Conservation (phyloP, 345 rosid genomes). For the Xanthoceras sorbifolium region DNA sequence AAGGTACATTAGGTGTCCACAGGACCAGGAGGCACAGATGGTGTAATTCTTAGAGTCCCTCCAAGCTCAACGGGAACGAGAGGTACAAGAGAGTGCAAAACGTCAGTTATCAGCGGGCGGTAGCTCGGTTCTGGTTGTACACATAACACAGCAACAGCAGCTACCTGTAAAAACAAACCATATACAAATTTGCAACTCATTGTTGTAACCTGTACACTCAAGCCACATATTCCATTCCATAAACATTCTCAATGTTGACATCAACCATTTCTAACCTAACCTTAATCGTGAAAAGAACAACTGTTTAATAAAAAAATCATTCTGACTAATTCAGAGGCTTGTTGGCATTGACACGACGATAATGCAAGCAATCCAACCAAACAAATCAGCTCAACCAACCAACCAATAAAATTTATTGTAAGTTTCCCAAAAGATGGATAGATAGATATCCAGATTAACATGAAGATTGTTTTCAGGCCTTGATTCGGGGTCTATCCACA, state of each 20-base stretch:
- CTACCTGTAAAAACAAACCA: conserved; percentile 58
- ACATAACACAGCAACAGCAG: conserved; percentile 91
- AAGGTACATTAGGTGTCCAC: background rate
- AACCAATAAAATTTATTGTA: background rate
- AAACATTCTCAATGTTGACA: background rate
- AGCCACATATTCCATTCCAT: background rate
- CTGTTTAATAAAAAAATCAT: too few relatives aligned
- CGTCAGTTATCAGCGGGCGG: conserved; percentile 86
- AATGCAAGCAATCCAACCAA: too few relatives aligned
- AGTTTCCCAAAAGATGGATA: too few relatives aligned
- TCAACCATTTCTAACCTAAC: background rate
- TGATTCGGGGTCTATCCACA: background rate
- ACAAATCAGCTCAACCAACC: background rate
- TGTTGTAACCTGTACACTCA: background rate
- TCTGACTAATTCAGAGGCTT: background rate
- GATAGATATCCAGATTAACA: too few relatives aligned
- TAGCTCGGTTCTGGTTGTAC: conserved; percentile 94
- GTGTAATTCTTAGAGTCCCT: conserved; percentile 64
- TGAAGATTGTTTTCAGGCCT: too few relatives aligned
- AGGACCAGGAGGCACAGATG: conserved; percentile 21
- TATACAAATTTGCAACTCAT: background rate
- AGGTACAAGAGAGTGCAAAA: conserved; percentile 86
- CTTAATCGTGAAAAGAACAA: background rate
- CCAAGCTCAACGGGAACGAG: conserved; percentile 82
- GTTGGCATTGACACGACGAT: too few relatives aligned